phyloP scores from a whole-genome alignment of 768 basidiomycete genomes.

The Neoboletus subvelutipes region DNA sequence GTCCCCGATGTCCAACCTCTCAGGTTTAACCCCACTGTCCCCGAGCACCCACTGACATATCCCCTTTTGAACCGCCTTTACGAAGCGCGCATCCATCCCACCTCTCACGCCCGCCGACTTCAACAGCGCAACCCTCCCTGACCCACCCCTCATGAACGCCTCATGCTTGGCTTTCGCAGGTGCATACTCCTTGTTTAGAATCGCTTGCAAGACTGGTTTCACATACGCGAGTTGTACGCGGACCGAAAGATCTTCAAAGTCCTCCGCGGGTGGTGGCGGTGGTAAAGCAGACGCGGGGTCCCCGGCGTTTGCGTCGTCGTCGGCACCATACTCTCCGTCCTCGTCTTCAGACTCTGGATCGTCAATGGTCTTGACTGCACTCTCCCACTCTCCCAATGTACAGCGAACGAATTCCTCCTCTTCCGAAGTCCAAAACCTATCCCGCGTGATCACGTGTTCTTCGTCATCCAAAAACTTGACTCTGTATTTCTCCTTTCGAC shows the following conservation, averaged over 20 bases:
- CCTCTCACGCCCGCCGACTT: conserved; percentile 38
- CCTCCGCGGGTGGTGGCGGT: conserved; percentile 42
- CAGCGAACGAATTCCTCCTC: conserved; percentile 55
- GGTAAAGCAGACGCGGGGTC: conserved; percentile 21
- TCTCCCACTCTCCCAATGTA: conserved; percentile 58
- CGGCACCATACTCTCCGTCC: conserved; percentile 22
- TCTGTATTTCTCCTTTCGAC: conserved; percentile 46
- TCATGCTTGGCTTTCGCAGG: conserved; percentile 53
- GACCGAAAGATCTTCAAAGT: conserved; percentile 52
- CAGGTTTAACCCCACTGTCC: conserved; percentile 10
- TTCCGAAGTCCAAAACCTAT: no score
- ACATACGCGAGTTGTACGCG: conserved; percentile 63
- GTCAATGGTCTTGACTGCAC: conserved; percentile 33
- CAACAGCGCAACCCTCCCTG: conserved; percentile 37
- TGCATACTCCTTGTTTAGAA: conserved; percentile 53
- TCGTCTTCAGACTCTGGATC: conserved; percentile 33
- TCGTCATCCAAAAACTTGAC: conserved; percentile 60
- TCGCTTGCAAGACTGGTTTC: conserved; percentile 59
- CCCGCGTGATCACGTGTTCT: no score
- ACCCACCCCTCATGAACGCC: conserved; percentile 59
- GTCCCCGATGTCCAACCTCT: conserved; percentile 5
- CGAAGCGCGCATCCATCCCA: conserved; percentile 37
- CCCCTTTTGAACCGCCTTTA: conserved; percentile 36
- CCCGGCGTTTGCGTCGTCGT: conserved; percentile 37
- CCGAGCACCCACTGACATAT: conserved; percentile 31